phyloP scores from a whole-genome alignment of 257 asterid species.

The Dorcoceras hygrometricum region DNA sequence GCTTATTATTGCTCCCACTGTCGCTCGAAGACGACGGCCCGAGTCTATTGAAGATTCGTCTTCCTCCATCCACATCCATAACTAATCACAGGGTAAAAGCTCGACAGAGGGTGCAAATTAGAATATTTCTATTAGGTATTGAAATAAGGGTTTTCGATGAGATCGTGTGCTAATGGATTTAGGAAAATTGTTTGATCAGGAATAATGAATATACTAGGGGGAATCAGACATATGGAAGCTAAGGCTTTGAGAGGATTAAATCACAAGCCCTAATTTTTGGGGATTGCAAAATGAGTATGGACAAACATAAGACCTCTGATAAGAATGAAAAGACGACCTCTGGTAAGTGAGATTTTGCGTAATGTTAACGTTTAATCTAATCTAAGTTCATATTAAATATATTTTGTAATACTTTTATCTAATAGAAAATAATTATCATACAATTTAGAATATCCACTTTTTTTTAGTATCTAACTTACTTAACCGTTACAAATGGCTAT shows the following conservation, averaged over 20 bases:
- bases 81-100: slow-evolving; percentile 8
- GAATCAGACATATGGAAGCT: neutral
- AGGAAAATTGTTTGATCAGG: neutral
- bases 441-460: no score
- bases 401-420: no score
- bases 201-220: neutral
- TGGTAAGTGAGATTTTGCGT: no score
- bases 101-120: neutral
- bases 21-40: slow-evolving; percentile 59
- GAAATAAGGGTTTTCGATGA: slow-evolving; percentile 12
- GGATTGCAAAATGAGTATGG: neutral
- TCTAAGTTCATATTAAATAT: no score
- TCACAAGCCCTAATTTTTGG: slow-evolving; percentile 37
- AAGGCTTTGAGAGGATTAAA: slow-evolving; percentile 28
- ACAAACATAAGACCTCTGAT: no score
- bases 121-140: slow-evolving; percentile 1
- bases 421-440: no score
- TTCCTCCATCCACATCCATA: slow-evolving; percentile 82
- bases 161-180: slow-evolving; percentile 26
- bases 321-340: no score
- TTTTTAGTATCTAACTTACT: no score
- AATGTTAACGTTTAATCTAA: no score
- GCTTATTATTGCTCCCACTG: slow-evolving; percentile 34
- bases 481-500: no score
- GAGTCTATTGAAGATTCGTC: slow-evolving; percentile 56